Evolutionary conservation across 2,329 filamentous ascomycete genomes (phyloP), one percentile per base, ranked within the genome.

Genomic region (Paracoccidioides lutzii): DNA sequence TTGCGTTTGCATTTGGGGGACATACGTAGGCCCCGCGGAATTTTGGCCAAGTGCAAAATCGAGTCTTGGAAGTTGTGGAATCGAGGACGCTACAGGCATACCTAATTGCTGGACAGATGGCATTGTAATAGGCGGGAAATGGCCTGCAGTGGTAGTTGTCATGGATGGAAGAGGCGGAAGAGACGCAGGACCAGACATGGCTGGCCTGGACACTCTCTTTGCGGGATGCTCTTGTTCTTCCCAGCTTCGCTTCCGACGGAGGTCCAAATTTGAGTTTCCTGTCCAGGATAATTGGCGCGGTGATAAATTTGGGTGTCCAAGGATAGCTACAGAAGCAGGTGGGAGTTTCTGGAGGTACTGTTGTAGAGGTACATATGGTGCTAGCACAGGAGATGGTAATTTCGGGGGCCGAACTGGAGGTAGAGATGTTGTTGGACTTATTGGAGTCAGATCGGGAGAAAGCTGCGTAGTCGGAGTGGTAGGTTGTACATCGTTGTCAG

Each of bases 11-110:
- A 22, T 22, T 22, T 22, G 30, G 5, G 52, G 33, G 10, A 49
- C 43, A 48, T 15, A 40, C 4, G 45, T 40, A 28, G 71, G 64
- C 56, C 72, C 74, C 46, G 71, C 63, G 65, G 57, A 52, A 55
- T 65, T 74, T 2, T 81, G 81, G 54, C 84, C 79, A 45, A 87
- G 73, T 7, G 83, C 81, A n/a, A 90, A 77, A 59, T 84, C 86
- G 30, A 87, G 87, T 3, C 85, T 78, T 14, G 86, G 82, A 12
- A 90, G 75, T 44, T 86, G 80, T 41, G 78, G 75, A 44, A 73
- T 66, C 51, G 74, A 67, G 5, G 61, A 59, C 4, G 61, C 38
- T 30, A 59, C 57, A 54, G 72, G 62, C 53, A 71, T 64, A 65
- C 66, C 59, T 10, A 66, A 52, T 32, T 68, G 64, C 35, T 73